These are phyloP conservation scores for Beauveria sp. DNA, from an alignment of 2,329 filamentous ascomycete species.

Conservation along the genomic window DNA sequence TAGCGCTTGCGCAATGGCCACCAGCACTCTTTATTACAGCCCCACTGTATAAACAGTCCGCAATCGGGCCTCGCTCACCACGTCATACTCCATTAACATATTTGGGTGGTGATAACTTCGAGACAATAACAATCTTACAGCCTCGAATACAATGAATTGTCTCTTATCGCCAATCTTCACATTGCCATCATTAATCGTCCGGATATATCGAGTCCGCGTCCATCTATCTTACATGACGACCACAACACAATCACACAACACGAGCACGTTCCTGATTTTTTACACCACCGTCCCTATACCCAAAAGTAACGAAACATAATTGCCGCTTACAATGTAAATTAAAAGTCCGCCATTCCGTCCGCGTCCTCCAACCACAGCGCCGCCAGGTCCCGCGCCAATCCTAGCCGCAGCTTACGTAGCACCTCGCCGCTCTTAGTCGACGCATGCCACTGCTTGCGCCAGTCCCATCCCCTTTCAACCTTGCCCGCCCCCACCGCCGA, in stretches of 20 bases:
- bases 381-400: slow-evolving; percentile 66
- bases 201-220: neutral
- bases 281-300: neutral
- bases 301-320: neutral
- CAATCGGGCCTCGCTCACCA: too few relatives aligned
- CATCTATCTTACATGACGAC: neutral
- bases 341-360: slow-evolving; percentile 43
- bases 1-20: neutral
- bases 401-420: slow-evolving; percentile 63
- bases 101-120: too few relatives aligned
- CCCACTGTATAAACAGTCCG: too few relatives aligned
- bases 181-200: neutral
- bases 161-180: too few relatives aligned
- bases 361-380: slow-evolving; percentile 61
- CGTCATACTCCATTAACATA: too few relatives aligned
- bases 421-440: slow-evolving; percentile 59
- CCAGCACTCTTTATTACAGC: too few relatives aligned
- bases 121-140: too few relatives aligned
- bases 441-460: slow-evolving; percentile 67
- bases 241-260: neutral
- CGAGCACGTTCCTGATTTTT: neutral
- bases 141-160: neutral
- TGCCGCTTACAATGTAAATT: slow-evolving; percentile 7
- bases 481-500: slow-evolving; percentile 49
- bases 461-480: slow-evolving; percentile 63